Evolutionary conservation across 1,139 yeast species (phyloP).

Genomic region (Candida sanyaensis): DNA sequence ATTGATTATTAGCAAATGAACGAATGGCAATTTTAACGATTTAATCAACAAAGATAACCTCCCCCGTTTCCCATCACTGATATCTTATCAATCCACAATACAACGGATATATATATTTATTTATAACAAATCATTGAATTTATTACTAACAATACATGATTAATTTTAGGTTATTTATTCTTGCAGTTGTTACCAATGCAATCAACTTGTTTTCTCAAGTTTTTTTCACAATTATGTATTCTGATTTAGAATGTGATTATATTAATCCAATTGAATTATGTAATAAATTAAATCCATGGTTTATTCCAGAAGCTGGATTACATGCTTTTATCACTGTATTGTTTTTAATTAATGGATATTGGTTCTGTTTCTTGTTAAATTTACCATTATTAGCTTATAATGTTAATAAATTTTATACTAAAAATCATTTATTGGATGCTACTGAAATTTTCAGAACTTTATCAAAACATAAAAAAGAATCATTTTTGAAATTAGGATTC

Average conservation of each 20-base stretch:
- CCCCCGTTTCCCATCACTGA: too few species aligned
- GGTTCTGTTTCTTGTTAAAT: slow-evolving; percentile 88
- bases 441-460: slow-evolving; percentile 97
- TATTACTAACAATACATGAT: not conserved
- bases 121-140: too few species aligned
- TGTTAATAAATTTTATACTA: slow-evolving; percentile 68
- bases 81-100: too few species aligned
- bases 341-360: slow-evolving; percentile 85
- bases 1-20: too few species aligned
- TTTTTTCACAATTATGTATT: slow-evolving; percentile 88
- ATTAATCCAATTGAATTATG: slow-evolving; percentile 97
- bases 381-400: slow-evolving; percentile 85
- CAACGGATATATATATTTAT: too few species aligned
- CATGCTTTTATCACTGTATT: slow-evolving; percentile 74
- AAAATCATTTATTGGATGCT: slow-evolving; percentile 90
- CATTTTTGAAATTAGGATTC: slow-evolving; percentile 88
- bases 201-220: slow-evolving; percentile 88
- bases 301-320: slow-evolving; percentile 86
- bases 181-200: slow-evolving; percentile 86
- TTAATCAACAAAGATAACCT: not conserved
- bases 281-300: slow-evolving; percentile 85
- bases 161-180: slow-evolving; percentile 60
- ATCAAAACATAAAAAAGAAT: slow-evolving; percentile 89
- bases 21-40: too few species aligned
- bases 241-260: slow-evolving; percentile 93